Evolutionary conservation across 2,329 filamentous ascomycete genomes (phyloP).

Genomic region (Colletotrichum cuscutae): DNA sequence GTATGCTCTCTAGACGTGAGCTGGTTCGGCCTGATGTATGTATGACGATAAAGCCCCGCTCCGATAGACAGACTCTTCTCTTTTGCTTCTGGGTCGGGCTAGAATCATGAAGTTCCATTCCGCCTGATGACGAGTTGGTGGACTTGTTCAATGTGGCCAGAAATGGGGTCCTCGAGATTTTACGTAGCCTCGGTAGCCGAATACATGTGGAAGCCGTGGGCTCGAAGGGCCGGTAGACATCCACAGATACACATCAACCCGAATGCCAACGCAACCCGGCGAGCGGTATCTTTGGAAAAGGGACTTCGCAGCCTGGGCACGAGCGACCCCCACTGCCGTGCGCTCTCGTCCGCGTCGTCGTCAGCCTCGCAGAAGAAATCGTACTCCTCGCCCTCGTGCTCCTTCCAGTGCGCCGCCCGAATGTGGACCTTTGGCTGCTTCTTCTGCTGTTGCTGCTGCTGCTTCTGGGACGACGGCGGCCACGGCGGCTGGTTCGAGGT

Average conservation of each 20-base stretch:
- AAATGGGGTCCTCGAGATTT: not conserved
- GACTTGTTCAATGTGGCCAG: not conserved
- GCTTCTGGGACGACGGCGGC: constrained; percentile 5
- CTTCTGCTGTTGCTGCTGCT: constrained; percentile 13
- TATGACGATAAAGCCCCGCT: not conserved
- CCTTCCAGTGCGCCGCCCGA: constrained; percentile 35
- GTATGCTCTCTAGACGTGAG: constrained; percentile 24
- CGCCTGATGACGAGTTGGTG: not conserved
- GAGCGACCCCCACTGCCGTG: constrained; percentile 20
- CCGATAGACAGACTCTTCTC: constrained; percentile 29
- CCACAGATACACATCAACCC: constrained; percentile 43
- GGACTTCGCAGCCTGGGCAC: constrained; percentile 28
- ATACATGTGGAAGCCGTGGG: constrained; percentile 31
- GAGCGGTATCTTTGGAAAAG: constrained; percentile 39
- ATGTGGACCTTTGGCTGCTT: constrained; percentile 22
- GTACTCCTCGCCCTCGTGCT: constrained; percentile 29
- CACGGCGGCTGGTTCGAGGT: not conserved
- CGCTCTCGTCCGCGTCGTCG: constrained; percentile 13
- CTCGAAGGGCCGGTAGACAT: constrained; percentile 33
- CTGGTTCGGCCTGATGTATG: constrained; percentile 20
- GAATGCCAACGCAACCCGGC: constrained; percentile 43
- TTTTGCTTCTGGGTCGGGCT: not conserved
- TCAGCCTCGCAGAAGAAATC: constrained; percentile 34
- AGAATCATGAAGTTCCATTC: not conserved
- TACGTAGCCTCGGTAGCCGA: constrained; percentile 26